Evolutionary conservation across 2,329 filamentous ascomycete species (phyloP), one percentile per base, ranked within the genome.

Genomic region (Berkeleyomyces basicola): DNA sequence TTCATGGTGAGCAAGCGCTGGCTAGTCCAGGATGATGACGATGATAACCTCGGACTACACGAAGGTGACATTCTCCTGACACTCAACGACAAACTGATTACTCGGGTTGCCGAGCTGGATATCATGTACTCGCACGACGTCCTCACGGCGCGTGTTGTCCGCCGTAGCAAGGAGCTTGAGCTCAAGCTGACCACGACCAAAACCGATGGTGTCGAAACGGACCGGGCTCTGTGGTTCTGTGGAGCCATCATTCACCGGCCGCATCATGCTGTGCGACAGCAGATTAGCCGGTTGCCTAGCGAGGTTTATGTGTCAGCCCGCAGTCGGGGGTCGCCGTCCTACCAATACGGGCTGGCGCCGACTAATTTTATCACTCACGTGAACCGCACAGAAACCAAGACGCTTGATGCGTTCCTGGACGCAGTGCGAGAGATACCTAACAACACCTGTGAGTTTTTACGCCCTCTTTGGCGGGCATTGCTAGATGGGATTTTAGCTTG

Each of bases 321-420:
- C 66, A 88, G 86, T 61, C 81, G 89, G 55, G 90, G 90, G 39
- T 92, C 87, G 1, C 90, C 90, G 0, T 82, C 89, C 0, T 93
- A 91, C 70, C 89, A 92, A 72, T 96, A 96, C 70, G 90, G 90
- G 14, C 82, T 99, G 39, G 89, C 92, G 3, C 91, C 92, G 0
- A 99, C 93, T 14, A 99, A 97, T 74, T 99, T 99, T 74, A 88
- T 99, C 72, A 95, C 92, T 0, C 90, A 93, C 66, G 91, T 99
- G 68, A 99, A 99, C 72, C 90, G 90, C 61, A 82, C 88, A 64
- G 79, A 87, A 14, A 97, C 93, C 0, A 87, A 85, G 1, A 87
- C 96, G 69, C 78, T 99, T 7, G 82, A 88, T 68, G 76, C 82
- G 2, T 97, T 99, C 73, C 78, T 97, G 66, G 77, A 78, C 36